Evolutionary conservation across 495 filamentous ascomycete species (phyloP).

Genomic region (Clavariopsis aquatica): DNA sequence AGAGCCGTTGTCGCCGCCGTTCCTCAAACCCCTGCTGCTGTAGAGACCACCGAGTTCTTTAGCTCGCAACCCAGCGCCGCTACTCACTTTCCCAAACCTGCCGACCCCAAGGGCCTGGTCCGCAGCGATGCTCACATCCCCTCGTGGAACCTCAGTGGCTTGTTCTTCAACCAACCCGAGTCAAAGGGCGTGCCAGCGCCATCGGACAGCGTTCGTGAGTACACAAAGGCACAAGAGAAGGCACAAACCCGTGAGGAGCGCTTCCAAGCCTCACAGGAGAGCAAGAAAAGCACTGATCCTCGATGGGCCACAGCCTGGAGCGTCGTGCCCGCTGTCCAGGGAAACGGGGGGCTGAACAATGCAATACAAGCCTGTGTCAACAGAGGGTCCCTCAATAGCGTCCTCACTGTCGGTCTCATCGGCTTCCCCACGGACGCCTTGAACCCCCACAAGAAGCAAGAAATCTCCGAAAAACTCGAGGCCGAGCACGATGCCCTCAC

Average conservation of each 20-base stretch:
- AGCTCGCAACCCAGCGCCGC: slow-evolving; percentile 47
- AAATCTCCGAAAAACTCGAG: slow-evolving; percentile 76
- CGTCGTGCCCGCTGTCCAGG: slow-evolving; percentile 81
- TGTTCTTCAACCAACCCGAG: slow-evolving; percentile 69
- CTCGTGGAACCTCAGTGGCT: slow-evolving; percentile 64
- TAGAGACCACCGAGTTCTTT: slow-evolving; percentile 65
- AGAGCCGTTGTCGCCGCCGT: slow-evolving; percentile 46
- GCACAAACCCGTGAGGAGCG: slow-evolving; percentile 14
- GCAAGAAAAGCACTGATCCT: slow-evolving; percentile 52
- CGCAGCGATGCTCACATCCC: slow-evolving; percentile 64
- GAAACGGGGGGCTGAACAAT: slow-evolving; percentile 87
- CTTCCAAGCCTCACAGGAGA: slow-evolving; percentile 14
- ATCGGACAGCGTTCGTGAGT: slow-evolving; percentile 69
- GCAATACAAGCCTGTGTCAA: slow-evolving; percentile 75
- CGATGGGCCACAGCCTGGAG: slow-evolving; percentile 70
- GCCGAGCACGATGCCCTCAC: slow-evolving; percentile 77
- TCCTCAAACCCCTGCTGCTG: slow-evolving; percentile 64
- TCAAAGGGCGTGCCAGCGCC: slow-evolving; percentile 68
- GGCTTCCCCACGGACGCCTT: slow-evolving; percentile 89
- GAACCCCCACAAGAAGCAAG: slow-evolving; percentile 65
- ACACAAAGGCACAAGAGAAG: slow-evolving; percentile 54
- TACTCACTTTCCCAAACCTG: slow-evolving; percentile 47
- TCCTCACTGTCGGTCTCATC: slow-evolving; percentile 85
- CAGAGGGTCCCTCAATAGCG: slow-evolving; percentile 62
- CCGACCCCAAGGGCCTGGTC: slow-evolving; percentile 48